These are phyloP conservation scores for Ceratopteris richardii DNA, from an alignment of 75 land plant species.

Conservation along the genomic window DNA sequence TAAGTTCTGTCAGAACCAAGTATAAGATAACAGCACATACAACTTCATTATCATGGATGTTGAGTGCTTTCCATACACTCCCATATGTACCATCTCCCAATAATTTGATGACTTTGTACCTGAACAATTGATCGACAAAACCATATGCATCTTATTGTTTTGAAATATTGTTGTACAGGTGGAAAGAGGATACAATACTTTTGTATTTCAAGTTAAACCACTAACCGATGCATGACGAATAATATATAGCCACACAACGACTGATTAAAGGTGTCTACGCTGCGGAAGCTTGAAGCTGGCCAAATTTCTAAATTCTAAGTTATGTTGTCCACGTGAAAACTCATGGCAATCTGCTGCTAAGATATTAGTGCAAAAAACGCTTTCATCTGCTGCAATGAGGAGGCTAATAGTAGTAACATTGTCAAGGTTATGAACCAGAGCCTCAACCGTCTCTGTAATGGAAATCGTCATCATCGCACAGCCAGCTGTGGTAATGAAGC, in stretches of 20 bases:
- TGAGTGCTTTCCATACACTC: slow-evolving; percentile 58
- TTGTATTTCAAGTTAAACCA: too few species aligned
- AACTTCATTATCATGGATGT: slow-evolving; percentile 42
- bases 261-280: background rate
- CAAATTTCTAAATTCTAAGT: background rate
- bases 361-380: background rate
- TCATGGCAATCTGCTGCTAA: background rate
- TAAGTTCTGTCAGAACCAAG: too few species aligned
- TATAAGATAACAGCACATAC: slow-evolving; percentile 26
- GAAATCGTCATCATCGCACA: slow-evolving; percentile 5
- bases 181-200: too few species aligned
- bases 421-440: background rate
- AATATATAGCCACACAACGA: background rate
- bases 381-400: background rate
- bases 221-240: background rate
- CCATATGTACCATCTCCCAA: slow-evolving; percentile 92
- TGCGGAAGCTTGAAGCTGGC: background rate
- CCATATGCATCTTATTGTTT: background rate
- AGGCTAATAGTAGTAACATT: background rate
- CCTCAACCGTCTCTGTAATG: background rate
- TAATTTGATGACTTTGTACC: slow-evolving; percentile 69
- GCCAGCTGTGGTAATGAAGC: background rate
- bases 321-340: background rate
- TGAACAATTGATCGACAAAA: slow-evolving; percentile 9
- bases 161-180: too few species aligned